Evolutionary conservation across 2,329 filamentous ascomycete genomes (phyloP).

Genomic region (Cadophora sp.): DNA sequence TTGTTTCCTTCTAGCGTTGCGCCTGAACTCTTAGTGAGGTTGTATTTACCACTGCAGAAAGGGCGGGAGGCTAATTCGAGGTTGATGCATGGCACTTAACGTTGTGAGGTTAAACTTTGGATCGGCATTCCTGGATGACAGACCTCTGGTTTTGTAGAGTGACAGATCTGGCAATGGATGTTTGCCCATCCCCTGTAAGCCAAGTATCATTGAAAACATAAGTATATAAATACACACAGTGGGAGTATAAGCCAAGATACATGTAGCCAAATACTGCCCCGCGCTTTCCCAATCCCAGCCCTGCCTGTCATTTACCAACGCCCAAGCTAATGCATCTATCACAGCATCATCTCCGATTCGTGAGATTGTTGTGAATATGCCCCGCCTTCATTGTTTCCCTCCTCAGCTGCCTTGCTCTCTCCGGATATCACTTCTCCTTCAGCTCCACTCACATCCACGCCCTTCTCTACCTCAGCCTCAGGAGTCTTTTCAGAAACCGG

Average conservation of each 20-base stretch:
- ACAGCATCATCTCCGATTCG: conserved; percentile 2
- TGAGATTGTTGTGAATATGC: neutral
- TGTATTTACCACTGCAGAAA: too few species aligned
- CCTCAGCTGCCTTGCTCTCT: neutral
- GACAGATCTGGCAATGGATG: too few species aligned
- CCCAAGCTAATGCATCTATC: neutral
- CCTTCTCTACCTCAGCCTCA: neutral
- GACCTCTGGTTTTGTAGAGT: too few species aligned
- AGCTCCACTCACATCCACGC: neutral
- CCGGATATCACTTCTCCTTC: neutral
- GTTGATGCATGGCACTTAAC: too few species aligned
- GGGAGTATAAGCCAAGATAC: neutral
- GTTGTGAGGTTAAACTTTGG: too few species aligned
- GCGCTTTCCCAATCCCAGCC: neutral
- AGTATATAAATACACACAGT: neutral
- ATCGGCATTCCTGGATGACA: too few species aligned
- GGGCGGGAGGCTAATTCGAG: too few species aligned
- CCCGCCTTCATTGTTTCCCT: neutral
- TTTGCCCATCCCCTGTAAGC: too few species aligned
- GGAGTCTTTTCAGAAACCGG: conserved; percentile 1
- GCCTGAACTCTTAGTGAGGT: too few species aligned
- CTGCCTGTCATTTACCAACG: neutral
- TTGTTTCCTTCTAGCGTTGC: too few species aligned
- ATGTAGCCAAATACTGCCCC: neutral
- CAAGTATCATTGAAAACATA: neutral